These are phyloP conservation scores for Tripidium arundinaceum DNA, from an alignment of 202 grass and related monocot genomes.

Conservation along the genomic window DNA sequence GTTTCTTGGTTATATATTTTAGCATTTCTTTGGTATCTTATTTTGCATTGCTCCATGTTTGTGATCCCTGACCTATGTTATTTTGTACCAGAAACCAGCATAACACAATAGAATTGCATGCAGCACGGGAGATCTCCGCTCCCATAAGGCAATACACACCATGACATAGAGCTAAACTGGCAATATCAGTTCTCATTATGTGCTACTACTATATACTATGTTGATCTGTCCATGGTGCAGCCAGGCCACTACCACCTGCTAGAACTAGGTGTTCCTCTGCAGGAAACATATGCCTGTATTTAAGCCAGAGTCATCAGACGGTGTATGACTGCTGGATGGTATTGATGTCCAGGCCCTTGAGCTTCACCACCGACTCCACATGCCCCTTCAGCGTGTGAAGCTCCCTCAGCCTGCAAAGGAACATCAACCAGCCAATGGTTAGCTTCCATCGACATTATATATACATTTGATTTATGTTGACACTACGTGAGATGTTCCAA, in stretches of 20 bases:
- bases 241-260: neutral
- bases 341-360: conserved; percentile 73
- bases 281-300: neutral
- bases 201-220: too few species aligned
- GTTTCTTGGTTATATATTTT: too few species aligned
- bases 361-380: conserved; percentile 75
- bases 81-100: too few species aligned
- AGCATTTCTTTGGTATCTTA: too few species aligned
- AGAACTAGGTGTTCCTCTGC: neutral
- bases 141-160: neutral
- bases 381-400: conserved; percentile 88
- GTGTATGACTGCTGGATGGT: conserved; percentile 26
- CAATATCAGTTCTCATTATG: neutral
- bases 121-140: neutral
- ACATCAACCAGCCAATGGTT: too few species aligned
- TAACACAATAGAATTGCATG: too few species aligned
- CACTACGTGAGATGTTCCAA: too few species aligned
- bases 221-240: neutral
- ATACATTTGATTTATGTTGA: too few species aligned
- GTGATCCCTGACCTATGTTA: too few species aligned
- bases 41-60: neutral
- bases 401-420: conserved; percentile 55
- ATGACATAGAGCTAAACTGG: neutral
- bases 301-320: conserved; percentile 21
- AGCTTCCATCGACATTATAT: too few species aligned